Base-by-base conservation (phyloP, 768 basidiomycete species). In the Lentinula sp. region DNA sequence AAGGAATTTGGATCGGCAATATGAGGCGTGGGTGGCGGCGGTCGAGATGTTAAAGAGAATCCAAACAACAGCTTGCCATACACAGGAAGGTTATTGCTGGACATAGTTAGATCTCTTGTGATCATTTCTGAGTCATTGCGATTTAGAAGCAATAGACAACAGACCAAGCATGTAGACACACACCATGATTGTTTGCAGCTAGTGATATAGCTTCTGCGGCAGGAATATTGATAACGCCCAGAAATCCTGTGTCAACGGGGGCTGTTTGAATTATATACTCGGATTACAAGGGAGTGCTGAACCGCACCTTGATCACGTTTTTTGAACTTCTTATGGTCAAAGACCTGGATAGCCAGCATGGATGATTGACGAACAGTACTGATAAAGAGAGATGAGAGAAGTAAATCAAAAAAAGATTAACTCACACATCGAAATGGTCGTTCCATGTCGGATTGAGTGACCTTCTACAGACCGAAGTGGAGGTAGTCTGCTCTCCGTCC, bases 301-400 rank as follows among this genome's bases (percentile, higher is more conserved):
- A 65, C 68, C 23, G 64, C 39, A 76, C 81, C 93, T 77, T 95
- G 93, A 70, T 95, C 93, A 66, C 87, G 84, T 71, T 86, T 86
- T 76, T 83, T 93, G 76, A 91, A 94, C 73, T 91, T 93, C 69
- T 85, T 83, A 73, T 93, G 87, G 78, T 96, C 94, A 69, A 95
- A 94, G 62, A 96, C 84, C 75, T 95, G 92, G 50, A 95, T 89
- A 28, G 82, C 80, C 68, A 95, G 81, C 66, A 84, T 79, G 39
- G 92, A 93, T 32, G 85, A 85, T 63, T 84, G 86, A 49, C 83
- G 87, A 65, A 94, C 84, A 63, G 79, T 80, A 65, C 91, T 91
- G 65, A 53, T 43, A 28, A 53, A 21, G 18, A 42, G 13, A 53
- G 2, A 35, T 54, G 8, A 28, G 18, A 6, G 18, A 46, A 34